Percentiles rank a stretch among this genome's conserved stretches.
Evolutionary conservation across 495 filamentous ascomycete genomes (phyloP).

Genomic region (Durotheca rogersii): DNA sequence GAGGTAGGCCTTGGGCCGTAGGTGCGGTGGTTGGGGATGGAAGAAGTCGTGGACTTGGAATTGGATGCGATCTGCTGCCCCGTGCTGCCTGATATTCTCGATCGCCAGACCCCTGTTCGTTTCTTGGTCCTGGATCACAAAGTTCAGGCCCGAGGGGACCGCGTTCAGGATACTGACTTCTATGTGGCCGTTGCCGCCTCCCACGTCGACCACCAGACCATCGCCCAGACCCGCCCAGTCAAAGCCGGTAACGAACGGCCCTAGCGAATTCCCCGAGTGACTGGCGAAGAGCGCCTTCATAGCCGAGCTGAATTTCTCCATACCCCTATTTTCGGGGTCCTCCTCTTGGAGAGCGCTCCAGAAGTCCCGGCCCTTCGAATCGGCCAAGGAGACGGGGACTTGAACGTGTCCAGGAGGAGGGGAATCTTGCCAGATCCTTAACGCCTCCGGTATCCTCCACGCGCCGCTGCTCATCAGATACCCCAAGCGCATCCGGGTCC

Average conservation of each 20-base stretch:
- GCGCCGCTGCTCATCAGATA: conserved; percentile 1
- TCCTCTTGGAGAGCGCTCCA: neutral
- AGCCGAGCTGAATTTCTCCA: conserved; percentile 10
- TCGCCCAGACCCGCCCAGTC: neutral
- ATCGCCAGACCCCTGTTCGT: neutral
- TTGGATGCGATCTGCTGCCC: neutral
- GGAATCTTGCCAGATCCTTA: conserved; percentile 2
- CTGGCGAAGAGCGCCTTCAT: conserved; percentile 2
- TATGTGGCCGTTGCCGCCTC: conserved; percentile 7
- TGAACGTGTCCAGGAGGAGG: conserved; percentile 1
- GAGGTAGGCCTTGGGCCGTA: conserved; percentile 6
- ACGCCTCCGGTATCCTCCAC: conserved; percentile 1
- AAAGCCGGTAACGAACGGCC: neutral
- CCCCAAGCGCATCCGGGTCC: neutral
- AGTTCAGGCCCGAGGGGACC: conserved; percentile 1
- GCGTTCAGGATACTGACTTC: conserved; percentile 1
- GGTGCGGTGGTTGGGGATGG: neutral
- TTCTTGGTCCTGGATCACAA: conserved; percentile 6
- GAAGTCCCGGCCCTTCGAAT: neutral
- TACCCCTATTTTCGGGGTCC: neutral
- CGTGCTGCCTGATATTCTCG: neutral
- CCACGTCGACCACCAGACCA: conserved; percentile 4
- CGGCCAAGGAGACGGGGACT: conserved; percentile 3
- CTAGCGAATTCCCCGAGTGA: neutral
- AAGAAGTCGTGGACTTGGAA: conserved; percentile 10